Conservation (phyloP, 345 rosid genomes). For the Pugionium dolabratum region DNA sequence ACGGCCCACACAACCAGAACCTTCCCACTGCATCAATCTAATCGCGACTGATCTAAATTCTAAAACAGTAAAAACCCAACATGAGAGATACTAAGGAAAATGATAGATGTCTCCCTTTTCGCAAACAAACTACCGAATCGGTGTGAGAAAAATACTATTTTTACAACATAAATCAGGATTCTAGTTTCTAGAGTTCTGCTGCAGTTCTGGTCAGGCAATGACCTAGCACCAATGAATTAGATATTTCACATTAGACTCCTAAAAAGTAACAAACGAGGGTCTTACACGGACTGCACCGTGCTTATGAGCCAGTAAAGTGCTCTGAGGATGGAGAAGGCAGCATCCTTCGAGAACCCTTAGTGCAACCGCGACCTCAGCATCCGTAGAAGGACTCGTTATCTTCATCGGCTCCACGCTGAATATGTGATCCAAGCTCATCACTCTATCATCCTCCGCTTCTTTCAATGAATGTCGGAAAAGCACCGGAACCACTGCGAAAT, state of each 20-base stretch:
- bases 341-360: constrained; percentile 95
- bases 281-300: constrained; percentile 76
- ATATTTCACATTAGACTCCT: constrained; percentile 10
- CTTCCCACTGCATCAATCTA: not conserved
- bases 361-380: constrained; percentile 76
- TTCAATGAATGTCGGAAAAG: constrained; percentile 70
- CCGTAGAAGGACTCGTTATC: constrained; percentile 81
- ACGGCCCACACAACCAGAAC: not conserved
- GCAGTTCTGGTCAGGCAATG: not conserved
- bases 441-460: constrained; percentile 65
- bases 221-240: not conserved
- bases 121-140: not conserved
- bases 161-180: not conserved
- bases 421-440: constrained; percentile 73
- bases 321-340: constrained; percentile 80
- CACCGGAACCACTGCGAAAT: constrained; percentile 74
- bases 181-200: not conserved
- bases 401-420: constrained; percentile 79
- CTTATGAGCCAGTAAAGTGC: constrained; percentile 80
- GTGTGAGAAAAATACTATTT: not conserved
- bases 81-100: not conserved
- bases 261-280: not conserved
- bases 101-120: not conserved
- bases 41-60: not conserved
- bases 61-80: not conserved